A percentile compares a stretch with the other conserved stretches of the same genome.
phyloP scores from a whole-genome alignment of 2,329 filamentous ascomycete species.

The Ascochyta koolunga region DNA sequence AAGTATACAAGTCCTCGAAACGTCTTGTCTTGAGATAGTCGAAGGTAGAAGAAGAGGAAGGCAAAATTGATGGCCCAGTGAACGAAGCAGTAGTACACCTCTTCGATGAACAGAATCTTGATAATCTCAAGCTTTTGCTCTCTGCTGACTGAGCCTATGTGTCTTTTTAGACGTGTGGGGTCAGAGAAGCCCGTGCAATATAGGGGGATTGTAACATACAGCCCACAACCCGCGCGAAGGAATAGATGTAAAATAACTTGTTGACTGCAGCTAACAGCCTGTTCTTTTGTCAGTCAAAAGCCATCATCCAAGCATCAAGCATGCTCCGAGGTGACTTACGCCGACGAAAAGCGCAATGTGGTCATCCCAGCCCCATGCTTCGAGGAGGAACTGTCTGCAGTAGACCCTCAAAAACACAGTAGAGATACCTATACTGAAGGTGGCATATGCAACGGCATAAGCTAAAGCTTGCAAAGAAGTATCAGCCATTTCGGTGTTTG shows the following conservation, averaged over 20 bases:
- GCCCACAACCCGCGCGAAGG: conserved; percentile 27
- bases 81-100: conserved; percentile 39
- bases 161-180: background rate
- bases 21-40: conserved; percentile 27
- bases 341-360: conserved; percentile 21
- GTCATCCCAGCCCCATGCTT: conserved; percentile 28
- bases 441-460: conserved; percentile 25
- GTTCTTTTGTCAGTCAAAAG: background rate
- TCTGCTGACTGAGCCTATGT: background rate
- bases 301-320: no score
- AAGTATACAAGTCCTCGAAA: conserved; percentile 33
- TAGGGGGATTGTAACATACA: conserved; percentile 14
- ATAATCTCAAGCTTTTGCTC: conserved; percentile 11
- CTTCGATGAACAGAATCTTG: conserved; percentile 38
- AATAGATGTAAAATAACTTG: conserved; percentile 31
- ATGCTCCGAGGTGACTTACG: conserved; percentile 2
- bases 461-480: conserved; percentile 24
- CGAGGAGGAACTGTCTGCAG: conserved; percentile 20
- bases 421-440: conserved; percentile 22
- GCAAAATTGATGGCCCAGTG: conserved; percentile 43
- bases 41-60: conserved; percentile 46
- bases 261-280: conserved; percentile 25
- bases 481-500: conserved; percentile 11
- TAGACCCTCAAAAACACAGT: conserved; percentile 27
- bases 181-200: background rate